phyloP scores from a whole-genome alignment of 2,329 filamentous ascomycete species.

The Lachnellula suecica region DNA sequence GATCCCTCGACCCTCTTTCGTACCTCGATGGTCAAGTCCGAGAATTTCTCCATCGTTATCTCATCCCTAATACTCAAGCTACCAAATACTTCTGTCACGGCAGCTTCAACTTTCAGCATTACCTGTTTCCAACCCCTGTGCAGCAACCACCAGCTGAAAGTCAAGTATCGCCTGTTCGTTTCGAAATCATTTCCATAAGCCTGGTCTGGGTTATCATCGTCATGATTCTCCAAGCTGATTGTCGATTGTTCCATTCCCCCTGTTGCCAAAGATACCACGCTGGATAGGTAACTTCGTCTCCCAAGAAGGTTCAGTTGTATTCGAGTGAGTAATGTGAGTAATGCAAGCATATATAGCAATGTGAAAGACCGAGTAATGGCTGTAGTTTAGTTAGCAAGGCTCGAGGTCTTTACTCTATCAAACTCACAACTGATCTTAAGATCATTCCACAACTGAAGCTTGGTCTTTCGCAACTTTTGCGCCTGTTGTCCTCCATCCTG shows the following conservation, averaged over 20 bases:
- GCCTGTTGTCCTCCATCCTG: conserved; percentile 41
- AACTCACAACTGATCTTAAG: conserved; percentile 88
- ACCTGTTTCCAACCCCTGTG: conserved; percentile 86
- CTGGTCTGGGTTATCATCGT: conserved; percentile 81
- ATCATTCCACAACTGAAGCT: conserved; percentile 95
- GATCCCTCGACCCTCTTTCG: conserved; percentile 81
- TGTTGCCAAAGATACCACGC: conserved; percentile 86
- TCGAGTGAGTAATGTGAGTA: conserved; percentile 88
- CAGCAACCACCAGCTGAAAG: conserved; percentile 97
- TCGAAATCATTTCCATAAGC: conserved; percentile 92
- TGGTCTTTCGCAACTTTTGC: conserved; percentile 68
- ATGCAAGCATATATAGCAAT: conserved; percentile 83
- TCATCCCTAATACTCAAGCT: conserved; percentile 85
- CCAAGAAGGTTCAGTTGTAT: conserved; percentile 97
- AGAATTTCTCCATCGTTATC: conserved; percentile 76
- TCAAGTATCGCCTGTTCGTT: conserved; percentile 90
- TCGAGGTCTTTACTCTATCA: conserved; percentile 13
- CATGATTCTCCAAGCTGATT: conserved; percentile 90
- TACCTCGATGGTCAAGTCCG: conserved; percentile 78
- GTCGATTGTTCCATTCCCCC: conserved; percentile 67
- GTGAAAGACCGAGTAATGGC: conserved; percentile 91
- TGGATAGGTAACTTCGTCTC: conserved; percentile 91
- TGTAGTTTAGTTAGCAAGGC: conserved; percentile 36
- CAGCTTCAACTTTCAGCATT: conserved; percentile 77
- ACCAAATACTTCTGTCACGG: conserved; percentile 89